Conservation (phyloP, 768 basidiomycete species). For the Filobasidium wieringae region DNA sequence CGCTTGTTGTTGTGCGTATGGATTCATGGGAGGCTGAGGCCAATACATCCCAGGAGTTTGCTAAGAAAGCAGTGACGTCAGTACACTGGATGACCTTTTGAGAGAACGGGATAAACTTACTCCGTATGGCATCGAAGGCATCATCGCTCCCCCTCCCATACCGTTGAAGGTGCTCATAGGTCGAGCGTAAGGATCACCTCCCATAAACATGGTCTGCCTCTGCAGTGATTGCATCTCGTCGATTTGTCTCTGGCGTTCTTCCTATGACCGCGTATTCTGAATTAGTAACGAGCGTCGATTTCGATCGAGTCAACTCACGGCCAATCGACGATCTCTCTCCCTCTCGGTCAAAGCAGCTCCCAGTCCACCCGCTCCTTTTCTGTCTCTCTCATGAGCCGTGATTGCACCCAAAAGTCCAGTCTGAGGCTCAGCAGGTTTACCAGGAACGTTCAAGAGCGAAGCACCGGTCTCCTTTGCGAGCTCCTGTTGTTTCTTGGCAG, state of each 20-base stretch:
- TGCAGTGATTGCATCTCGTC: slow-evolving; percentile 83
- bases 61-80: not conserved
- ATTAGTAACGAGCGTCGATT: not conserved
- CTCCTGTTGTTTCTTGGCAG: slow-evolving; percentile 90
- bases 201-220: slow-evolving; percentile 66
- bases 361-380: slow-evolving; percentile 87
- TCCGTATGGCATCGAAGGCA: slow-evolving; percentile 19
- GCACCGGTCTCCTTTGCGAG: slow-evolving; percentile 80
- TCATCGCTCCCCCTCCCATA: slow-evolving; percentile 27
- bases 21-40: slow-evolving; percentile 24
- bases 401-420: slow-evolving; percentile 92
- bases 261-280: slow-evolving; percentile 33
- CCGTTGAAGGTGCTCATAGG: slow-evolving; percentile 39
- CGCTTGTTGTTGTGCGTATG: slow-evolving; percentile 37
- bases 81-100: slow-evolving; percentile 18
- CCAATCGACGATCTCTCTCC: slow-evolving; percentile 80
- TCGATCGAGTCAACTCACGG: slow-evolving; percentile 36
- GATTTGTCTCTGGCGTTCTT: slow-evolving; percentile 82
- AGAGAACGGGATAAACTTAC: slow-evolving; percentile 13
- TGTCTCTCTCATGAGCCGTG: slow-evolving; percentile 84
- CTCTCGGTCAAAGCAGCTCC: slow-evolving; percentile 90
- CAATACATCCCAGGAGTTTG: slow-evolving; percentile 15
- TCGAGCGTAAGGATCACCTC: slow-evolving; percentile 45
- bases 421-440: slow-evolving; percentile 87
- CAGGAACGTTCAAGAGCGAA: slow-evolving; percentile 87